Evolutionary conservation across 352 stramenopile genomes (phyloP).

Genomic region (Globisporangium nodosum): DNA sequence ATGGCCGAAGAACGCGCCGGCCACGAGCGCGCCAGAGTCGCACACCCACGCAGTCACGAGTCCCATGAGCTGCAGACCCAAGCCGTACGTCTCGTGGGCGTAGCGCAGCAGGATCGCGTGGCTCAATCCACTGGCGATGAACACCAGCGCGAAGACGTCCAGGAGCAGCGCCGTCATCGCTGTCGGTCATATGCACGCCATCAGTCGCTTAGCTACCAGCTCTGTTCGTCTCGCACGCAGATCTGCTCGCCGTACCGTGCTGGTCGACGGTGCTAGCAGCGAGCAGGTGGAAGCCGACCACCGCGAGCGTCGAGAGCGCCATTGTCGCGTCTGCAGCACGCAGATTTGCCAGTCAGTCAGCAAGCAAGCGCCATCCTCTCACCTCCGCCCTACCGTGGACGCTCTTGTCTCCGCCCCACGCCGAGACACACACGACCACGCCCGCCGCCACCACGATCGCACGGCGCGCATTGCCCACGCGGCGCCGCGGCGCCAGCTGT

Average conservation of each 20-base stretch:
- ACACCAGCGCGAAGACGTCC: conserved; percentile 50
- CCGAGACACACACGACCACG: conserved; percentile 22
- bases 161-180: conserved; percentile 28
- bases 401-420: conserved; percentile 28
- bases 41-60: conserved; percentile 62
- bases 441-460: conserved; percentile 25
- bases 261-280: conserved; percentile 30
- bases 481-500: conserved; percentile 21
- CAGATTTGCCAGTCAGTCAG: neutral
- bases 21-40: conserved; percentile 57
- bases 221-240: neutral
- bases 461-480: conserved; percentile 8
- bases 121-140: conserved; percentile 55
- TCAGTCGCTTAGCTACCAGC: neutral
- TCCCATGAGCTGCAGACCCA: conserved; percentile 61
- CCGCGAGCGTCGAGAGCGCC: conserved; percentile 18
- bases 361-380: neutral
- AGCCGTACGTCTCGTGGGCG: conserved; percentile 30
- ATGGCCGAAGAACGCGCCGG: conserved; percentile 43
- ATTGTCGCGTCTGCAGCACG: conserved; percentile 29
- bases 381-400: conserved; percentile 19
- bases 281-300: conserved; percentile 35
- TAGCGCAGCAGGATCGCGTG: conserved; percentile 59
- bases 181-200: neutral
- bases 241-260: conserved; percentile 20